Base-by-base conservation (phyloP, 1,284 basidiomycete species). In the Ganoderma boninense region DNA sequence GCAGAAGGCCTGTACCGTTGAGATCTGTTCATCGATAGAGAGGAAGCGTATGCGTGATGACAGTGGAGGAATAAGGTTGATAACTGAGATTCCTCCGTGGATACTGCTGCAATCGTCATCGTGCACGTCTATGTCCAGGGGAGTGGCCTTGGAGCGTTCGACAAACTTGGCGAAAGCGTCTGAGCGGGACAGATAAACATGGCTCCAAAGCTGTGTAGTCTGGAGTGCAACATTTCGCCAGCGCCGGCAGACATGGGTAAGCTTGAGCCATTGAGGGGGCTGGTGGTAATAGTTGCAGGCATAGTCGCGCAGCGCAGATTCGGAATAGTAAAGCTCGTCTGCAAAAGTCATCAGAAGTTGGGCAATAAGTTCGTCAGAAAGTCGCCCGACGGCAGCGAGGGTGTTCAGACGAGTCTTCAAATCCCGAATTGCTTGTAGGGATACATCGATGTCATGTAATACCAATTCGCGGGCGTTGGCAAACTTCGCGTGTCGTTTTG, bases 301-400 rank as follows among this genome's bases (percentile, higher is more conserved):
- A 13, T 29, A 54, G 23, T 29, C 52, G 52, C 26, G 23, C 4
- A 8, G 14, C 10, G 26, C 23, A 54, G 52, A 52, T 7, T 23
- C 7, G 23, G 23, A 4, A 13, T 42, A 11, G 26, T 18, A n/a
- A 46, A n/a, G 38, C 20, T 49, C 46, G 20, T 49, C 20, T 8
- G n/a, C 46, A 10, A 49, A 56, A 7, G 44, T 29, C 23, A 18
- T 49, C 43, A 69, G 26, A 6, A 65, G 61, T 11, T 69, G 23
- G 13, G 67, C 18, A 29, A 65, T 23, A 8, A 69, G 26, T 26
- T 69, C 67, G 1, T 54, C 40, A 13, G 67, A 63, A 7, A 69
- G 63, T 42, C 40, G 46, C 23, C 62, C 62, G 26, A 68, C 46
- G 7, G 49, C 49, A 3, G 67, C 60, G 40, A 57, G n/a, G 4